Conservation (phyloP, 208 protist genomes). For the Trypanosoma grayi region DNA sequence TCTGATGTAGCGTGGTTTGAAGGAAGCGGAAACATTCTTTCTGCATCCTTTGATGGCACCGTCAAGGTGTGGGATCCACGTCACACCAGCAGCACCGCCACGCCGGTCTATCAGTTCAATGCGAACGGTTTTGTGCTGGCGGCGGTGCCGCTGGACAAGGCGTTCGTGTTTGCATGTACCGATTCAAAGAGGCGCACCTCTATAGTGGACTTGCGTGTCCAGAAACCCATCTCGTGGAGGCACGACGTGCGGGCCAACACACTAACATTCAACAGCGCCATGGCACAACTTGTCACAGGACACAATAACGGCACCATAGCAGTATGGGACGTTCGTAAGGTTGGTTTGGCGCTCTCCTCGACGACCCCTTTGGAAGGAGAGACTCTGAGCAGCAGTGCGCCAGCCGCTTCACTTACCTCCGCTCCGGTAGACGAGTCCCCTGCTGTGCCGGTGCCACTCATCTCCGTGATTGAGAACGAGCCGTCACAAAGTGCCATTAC, state of each 20-base stretch:
- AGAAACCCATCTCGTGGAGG: conserved; percentile 55
- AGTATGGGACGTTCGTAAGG: conserved; percentile 81
- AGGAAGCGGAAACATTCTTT: conserved; percentile 64
- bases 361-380: conserved; percentile 22
- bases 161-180: conserved; percentile 73
- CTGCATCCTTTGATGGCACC: conserved; percentile 81
- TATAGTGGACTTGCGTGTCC: conserved; percentile 68
- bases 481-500: conserved; percentile 67
- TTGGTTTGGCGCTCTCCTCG: conserved; percentile 46
- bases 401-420: conserved; percentile 4
- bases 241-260: conserved; percentile 76
- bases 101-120: conserved; percentile 54
- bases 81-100: conserved; percentile 25
- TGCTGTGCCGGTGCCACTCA: conserved; percentile 27
- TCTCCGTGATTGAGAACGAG: conserved; percentile 56
- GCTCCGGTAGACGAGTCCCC: neutral
- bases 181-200: conserved; percentile 68
- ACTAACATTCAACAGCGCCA: conserved; percentile 58
- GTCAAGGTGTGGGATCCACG: conserved; percentile 85
- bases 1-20: conserved; percentile 81
- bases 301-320: conserved; percentile 77
- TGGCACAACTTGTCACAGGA: conserved; percentile 65
- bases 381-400: neutral
- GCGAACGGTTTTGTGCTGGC: conserved; percentile 75
- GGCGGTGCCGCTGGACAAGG: conserved; percentile 62